phyloP scores from a whole-genome alignment of 2,329 filamentous ascomycete genomes.

The Cladorrhinum sp. region DNA sequence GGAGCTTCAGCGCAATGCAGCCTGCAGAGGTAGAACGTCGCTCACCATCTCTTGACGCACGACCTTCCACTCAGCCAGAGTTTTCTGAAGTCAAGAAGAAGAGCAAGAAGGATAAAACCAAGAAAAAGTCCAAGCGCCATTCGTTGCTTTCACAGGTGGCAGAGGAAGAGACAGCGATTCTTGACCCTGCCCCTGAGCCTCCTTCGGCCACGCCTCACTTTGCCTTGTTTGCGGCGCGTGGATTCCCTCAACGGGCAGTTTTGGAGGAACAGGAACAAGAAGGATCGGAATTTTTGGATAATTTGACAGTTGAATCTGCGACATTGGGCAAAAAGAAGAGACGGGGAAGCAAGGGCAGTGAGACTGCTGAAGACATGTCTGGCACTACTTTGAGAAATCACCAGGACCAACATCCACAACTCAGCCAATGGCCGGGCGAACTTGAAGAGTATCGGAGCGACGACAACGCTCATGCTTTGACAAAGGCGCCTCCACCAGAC shows the following conservation, averaged over 20 bases:
- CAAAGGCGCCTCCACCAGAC: background rate
- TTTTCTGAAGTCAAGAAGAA: background rate
- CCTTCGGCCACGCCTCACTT: background rate
- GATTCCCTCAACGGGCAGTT: background rate
- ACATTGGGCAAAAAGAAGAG: background rate
- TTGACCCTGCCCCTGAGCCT: background rate
- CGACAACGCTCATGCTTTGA: background rate
- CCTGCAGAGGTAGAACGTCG: background rate
- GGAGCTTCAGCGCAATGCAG: background rate
- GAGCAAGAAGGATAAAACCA: no score
- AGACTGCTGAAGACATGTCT: background rate
- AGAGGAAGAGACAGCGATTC: background rate
- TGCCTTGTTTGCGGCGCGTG: background rate
- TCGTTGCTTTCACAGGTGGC: background rate
- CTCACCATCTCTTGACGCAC: background rate
- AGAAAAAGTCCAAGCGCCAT: background rate
- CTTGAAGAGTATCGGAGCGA: background rate
- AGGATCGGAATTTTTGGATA: background rate
- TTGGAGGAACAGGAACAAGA: background rate
- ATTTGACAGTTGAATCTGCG: background rate
- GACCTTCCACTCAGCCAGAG: background rate
- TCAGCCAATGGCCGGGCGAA: background rate
- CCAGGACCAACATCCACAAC: background rate
- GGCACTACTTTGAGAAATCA: background rate
- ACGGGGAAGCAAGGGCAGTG: background rate